phyloP scores from a whole-genome alignment of 352 stramenopile species.

The Phytophthora sp. region DNA sequence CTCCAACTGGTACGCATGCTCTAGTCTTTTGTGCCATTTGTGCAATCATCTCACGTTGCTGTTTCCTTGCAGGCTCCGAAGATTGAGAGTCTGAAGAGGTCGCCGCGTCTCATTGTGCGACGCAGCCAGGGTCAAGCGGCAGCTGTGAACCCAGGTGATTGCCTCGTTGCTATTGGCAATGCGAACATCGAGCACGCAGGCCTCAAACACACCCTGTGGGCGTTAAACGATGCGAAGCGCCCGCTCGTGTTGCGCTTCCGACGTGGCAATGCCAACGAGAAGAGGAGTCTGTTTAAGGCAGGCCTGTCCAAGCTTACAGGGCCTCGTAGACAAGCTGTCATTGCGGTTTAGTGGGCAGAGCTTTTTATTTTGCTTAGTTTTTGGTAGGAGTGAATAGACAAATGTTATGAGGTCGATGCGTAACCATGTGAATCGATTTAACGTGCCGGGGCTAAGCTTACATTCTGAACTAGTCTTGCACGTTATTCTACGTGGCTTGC shows the following conservation, averaged over 20 bases:
- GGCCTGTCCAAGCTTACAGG: slow-evolving; percentile 44
- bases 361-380: slow-evolving; percentile 29
- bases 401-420: slow-evolving; percentile 20
- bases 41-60: slow-evolving; percentile 5
- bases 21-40: not conserved
- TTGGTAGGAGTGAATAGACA: slow-evolving; percentile 19
- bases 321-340: slow-evolving; percentile 40
- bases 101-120: slow-evolving; percentile 76
- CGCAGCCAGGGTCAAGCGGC: slow-evolving; percentile 73
- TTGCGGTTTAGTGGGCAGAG: slow-evolving; percentile 48
- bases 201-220: slow-evolving; percentile 87
- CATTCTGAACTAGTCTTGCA: not conserved
- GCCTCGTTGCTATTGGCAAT: slow-evolving; percentile 80
- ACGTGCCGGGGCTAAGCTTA: not conserved
- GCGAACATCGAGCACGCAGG: slow-evolving; percentile 86
- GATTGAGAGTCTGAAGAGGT: slow-evolving; percentile 49
- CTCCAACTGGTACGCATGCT: slow-evolving; percentile 60
- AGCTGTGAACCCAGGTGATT: slow-evolving; percentile 82
- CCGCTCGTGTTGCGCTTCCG: slow-evolving; percentile 84
- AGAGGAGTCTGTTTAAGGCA: slow-evolving; percentile 73
- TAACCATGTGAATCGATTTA: slow-evolving; percentile 19
- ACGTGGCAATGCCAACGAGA: slow-evolving; percentile 76
- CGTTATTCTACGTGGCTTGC: not conserved
- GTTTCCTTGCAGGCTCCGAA: slow-evolving; percentile 43
- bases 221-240: slow-evolving; percentile 74